Evolutionary conservation across 345 rosid species (phyloP), one percentile per base, ranked within the genome.

Genomic region (Brassica cretica): DNA sequence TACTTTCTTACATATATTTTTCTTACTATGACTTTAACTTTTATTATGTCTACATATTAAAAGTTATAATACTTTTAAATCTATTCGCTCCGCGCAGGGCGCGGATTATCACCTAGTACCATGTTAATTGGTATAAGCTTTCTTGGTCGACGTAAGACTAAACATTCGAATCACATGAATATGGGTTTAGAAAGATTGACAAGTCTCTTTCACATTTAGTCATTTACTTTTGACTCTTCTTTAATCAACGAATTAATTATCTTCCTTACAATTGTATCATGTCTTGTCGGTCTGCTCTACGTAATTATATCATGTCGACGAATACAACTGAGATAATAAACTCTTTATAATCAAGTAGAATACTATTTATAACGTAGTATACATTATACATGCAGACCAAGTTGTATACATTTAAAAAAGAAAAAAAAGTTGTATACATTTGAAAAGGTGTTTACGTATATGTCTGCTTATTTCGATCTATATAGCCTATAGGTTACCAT

Each of bases 181-280:
- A 33, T 64, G 10, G 10, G 9, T 53, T 53, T 55, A 55, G 30
- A 9, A 62, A n/a, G 21, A 30, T 5, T 73, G 35, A 1, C 51
- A 29, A 59, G 65, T 76, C 68, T 58, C 68, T 59, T 18, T 76
- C 79, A 46, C 53, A 68, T 68, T 61, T 30, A 60, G 10, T 30
- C 53, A 68, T 68, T 61, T 30, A 60, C 10, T 30, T 29, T 14
- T 33, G 8, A n/a, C 66, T 39, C 30, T 66, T 39, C 41, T 25
- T 75, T 3, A 2, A 10, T 39, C 29, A 55, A 15, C 72, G 21
- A 27, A 41, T 59, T 29, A 41, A 59, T 41, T 39, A 27, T 59
- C 59, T 59, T 18, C 72, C 66, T 35, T 37, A 49, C 7, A 49
- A n/a, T 49, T 49, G 72, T 27, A 59, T 25, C 56, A 37, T 37